Evolutionary conservation across 345 rosid species (phyloP).

Genomic region (Eucalyptus tenuipes): DNA sequence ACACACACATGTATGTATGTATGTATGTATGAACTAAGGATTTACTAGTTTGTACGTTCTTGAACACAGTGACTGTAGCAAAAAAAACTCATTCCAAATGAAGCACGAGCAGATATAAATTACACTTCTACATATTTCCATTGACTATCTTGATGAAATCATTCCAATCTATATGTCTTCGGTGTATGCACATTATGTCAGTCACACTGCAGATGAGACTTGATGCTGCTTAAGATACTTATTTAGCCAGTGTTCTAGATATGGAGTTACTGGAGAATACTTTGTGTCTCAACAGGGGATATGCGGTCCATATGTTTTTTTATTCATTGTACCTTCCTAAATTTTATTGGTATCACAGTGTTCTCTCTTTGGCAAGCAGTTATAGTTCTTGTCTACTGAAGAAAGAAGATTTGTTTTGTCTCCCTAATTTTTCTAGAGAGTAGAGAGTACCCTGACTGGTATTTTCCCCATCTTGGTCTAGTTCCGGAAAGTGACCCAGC

Average conservation of each 20-base stretch:
- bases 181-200: background rate
- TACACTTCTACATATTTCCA: background rate
- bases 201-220: background rate
- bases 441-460: background rate
- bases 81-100: background rate
- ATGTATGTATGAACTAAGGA: background rate
- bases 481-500: slow-evolving; percentile 11
- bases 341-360: background rate
- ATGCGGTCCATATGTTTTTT: background rate
- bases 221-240: background rate
- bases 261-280: background rate
- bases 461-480: background rate
- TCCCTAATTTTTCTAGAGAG: background rate
- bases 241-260: background rate
- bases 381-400: background rate
- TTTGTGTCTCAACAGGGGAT: background rate
- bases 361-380: background rate
- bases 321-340: background rate
- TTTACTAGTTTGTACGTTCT: background rate
- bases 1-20: background rate
- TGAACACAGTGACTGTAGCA: background rate
- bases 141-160: background rate
- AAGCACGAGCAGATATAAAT: background rate
- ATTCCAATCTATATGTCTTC: background rate
- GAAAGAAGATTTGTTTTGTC: background rate